A percentile compares a stretch with the other conserved stretches of the same genome.
Evolutionary conservation across 768 basidiomycete species (phyloP).

Genomic region (Pleurotus pulmonarius): DNA sequence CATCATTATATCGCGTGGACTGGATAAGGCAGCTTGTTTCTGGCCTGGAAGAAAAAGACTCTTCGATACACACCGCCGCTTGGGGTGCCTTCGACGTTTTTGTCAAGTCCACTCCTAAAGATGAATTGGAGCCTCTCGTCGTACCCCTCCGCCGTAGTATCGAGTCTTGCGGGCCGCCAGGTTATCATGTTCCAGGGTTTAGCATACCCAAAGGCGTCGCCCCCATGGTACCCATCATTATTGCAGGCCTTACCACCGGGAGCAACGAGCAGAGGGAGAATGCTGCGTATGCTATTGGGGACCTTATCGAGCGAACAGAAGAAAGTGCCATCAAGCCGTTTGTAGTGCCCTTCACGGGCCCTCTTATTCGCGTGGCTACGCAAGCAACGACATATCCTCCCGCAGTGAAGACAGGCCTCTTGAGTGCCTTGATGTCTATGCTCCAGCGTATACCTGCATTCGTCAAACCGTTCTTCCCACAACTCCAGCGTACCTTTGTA

Average conservation of each 20-base stretch:
- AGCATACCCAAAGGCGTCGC: slow-evolving; percentile 79
- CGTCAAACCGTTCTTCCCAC: slow-evolving; percentile 98
- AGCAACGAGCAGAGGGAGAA: slow-evolving; percentile 95
- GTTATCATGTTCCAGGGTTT: slow-evolving; percentile 81
- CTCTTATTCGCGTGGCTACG: slow-evolving; percentile 91
- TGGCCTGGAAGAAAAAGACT: slow-evolving; percentile 73
- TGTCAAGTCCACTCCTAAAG: slow-evolving; percentile 87
- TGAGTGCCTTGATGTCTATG: slow-evolving; percentile 82
- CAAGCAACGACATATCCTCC: slow-evolving; percentile 88
- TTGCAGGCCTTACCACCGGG: slow-evolving; percentile 90
- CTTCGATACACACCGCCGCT: slow-evolving; percentile 76
- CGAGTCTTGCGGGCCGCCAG: slow-evolving; percentile 79
- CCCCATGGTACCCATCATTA: slow-evolving; percentile 81
- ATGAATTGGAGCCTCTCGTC: slow-evolving; percentile 87
- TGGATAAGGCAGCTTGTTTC: slow-evolving; percentile 91
- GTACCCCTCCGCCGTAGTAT: slow-evolving; percentile 86
- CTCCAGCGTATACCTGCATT: slow-evolving; percentile 81
- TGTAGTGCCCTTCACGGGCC: slow-evolving; percentile 93
- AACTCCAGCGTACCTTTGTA: slow-evolving; percentile 93
- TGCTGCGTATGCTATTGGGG: slow-evolving; percentile 94
- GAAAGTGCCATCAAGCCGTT: slow-evolving; percentile 85
- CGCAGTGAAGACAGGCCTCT: slow-evolving; percentile 88
- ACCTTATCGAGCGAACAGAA: slow-evolving; percentile 87
- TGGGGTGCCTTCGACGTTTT: slow-evolving; percentile 82
- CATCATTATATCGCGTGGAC: slow-evolving; percentile 83